Base-by-base conservation (phyloP, 495 filamentous ascomycete species). In the Chlorociboria aeruginascens region DNA sequence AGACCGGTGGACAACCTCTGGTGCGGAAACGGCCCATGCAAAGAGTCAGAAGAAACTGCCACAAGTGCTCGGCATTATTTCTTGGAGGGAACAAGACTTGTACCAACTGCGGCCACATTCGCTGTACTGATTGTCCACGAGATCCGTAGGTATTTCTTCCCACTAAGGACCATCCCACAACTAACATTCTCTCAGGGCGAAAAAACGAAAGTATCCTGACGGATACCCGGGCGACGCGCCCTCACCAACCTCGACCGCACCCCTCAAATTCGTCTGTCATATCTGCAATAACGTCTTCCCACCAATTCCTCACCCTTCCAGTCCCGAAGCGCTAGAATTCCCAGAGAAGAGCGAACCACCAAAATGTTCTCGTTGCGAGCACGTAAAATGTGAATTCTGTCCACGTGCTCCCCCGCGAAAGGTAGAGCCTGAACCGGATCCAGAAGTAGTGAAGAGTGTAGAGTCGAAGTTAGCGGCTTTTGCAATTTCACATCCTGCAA, bases 91-190 rank as follows among this genome's bases (percentile, higher is more conserved):
- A 68, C 31, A 83, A 78, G 57, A 70, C 80, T 43, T 95, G 89
- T 60, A 63, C 65, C 11, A 74, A 70, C 48, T 94, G 88, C 61
- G 69, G 69, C 36, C 89, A 96, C 65, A 57, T 72, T 25, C 82
- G 86, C 33, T 95, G 89, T 75, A 83, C 77, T 53, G 76, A 74
- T 47, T 95, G 88, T 64, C 87, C 85, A 10, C 69, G 88, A 35
- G 81, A 86, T 49, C 86, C 87, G 82, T 88, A 78, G 63, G 83
- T 79, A 6, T 28, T 28, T 40, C 32, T 48, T 30, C 48, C 35
- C 16, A 43, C 52, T 46, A 47, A 14, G 9, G 33, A 13, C 25
- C 6, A 13, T 32, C 30, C 13, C 31, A n/a, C 29, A 30, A 36
- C 61, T 68, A 57, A 69, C 56, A 40, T 49, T 12, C 25, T 25